phyloP scores from a whole-genome alignment of 139 green algal species.

The Chlorella sp. region DNA sequence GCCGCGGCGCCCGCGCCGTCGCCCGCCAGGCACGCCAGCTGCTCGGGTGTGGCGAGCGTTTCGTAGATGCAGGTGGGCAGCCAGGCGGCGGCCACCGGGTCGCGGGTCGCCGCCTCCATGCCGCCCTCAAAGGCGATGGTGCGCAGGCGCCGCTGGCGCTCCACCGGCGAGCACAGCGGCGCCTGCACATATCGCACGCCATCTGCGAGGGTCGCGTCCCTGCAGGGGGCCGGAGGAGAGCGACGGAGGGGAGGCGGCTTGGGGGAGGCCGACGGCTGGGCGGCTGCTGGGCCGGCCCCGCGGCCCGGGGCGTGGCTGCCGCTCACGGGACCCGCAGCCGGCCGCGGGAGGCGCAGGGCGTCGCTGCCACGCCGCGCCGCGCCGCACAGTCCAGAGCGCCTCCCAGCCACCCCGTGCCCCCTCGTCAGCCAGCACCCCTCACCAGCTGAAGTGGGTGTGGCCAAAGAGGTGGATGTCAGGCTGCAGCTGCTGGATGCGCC shows the following conservation, averaged over 20 bases:
- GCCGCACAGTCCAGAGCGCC: no score
- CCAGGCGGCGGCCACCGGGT: conserved; percentile 27
- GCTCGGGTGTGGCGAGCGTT: not conserved
- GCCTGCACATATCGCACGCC: conserved; percentile 76
- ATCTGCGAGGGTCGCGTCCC: conserved; percentile 62
- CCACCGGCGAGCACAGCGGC: conserved; percentile 65
- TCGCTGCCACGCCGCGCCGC: no score
- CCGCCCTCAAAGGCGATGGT: conserved; percentile 35
- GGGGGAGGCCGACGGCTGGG: no score
- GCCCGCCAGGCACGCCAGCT: not conserved
- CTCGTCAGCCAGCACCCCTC: conserved; percentile 54
- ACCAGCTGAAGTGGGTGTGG: conserved; percentile 83
- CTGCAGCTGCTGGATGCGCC: conserved; percentile 55
- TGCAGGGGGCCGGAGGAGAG: no score
- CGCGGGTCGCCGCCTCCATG: not conserved
- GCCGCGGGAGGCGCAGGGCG: no score
- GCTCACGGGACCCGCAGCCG: no score
- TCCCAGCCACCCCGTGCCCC: no score
- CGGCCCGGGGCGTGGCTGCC: no score
- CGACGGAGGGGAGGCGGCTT: no score
- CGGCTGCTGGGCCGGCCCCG: no score
- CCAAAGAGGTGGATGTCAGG: conserved; percentile 77
- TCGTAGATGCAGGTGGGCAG: conserved; percentile 40
- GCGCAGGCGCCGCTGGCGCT: conserved; percentile 54
- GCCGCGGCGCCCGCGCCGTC: not conserved